phyloP scores from a whole-genome alignment of 768 basidiomycete species.

The Kwoniella shandongensis region DNA sequence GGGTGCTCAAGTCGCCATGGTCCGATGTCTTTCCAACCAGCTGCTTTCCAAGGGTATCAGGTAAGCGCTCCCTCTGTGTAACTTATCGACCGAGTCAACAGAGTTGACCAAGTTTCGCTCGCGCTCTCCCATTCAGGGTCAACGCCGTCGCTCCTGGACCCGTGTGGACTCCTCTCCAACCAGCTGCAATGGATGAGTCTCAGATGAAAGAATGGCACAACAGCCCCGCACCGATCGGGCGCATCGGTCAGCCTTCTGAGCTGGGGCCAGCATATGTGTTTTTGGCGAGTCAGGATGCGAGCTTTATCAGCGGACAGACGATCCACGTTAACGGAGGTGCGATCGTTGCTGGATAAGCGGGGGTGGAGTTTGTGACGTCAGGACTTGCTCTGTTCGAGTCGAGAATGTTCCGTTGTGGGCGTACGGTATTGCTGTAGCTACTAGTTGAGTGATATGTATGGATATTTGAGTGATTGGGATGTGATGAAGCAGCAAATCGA shows the following conservation, averaged over 20 bases:
- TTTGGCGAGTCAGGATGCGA: slow-evolving; percentile 56
- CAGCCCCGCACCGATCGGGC: slow-evolving; percentile 54
- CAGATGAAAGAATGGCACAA: slow-evolving; percentile 49
- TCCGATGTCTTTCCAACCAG: slow-evolving; percentile 59
- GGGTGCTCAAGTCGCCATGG: slow-evolving; percentile 60
- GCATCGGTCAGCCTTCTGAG: slow-evolving; percentile 61
- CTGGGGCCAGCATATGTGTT: slow-evolving; percentile 62
- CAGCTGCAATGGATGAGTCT: slow-evolving; percentile 49
- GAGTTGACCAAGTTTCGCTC: too few species aligned
- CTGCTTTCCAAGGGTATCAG: slow-evolving; percentile 58
- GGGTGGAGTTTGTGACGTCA: too few species aligned
- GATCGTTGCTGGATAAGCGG: slow-evolving; percentile 32
- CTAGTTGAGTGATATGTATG: too few species aligned
- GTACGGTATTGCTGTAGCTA: too few species aligned
- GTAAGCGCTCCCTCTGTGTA: slow-evolving; percentile 53
- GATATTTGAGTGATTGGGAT: too few species aligned
- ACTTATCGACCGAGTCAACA: too few species aligned
- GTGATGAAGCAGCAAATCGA: too few species aligned
- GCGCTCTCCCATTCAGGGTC: too few species aligned
- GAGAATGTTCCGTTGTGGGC: too few species aligned
- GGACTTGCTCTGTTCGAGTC: too few species aligned
- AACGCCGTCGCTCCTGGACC: slow-evolving; percentile 45
- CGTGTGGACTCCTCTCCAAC: slow-evolving; percentile 53
- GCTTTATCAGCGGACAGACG: slow-evolving; percentile 51
- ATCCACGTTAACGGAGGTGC: slow-evolving; percentile 54